Base-by-base conservation (phyloP, 2,329 filamentous ascomycete genomes). In the Periconia sp. region DNA sequence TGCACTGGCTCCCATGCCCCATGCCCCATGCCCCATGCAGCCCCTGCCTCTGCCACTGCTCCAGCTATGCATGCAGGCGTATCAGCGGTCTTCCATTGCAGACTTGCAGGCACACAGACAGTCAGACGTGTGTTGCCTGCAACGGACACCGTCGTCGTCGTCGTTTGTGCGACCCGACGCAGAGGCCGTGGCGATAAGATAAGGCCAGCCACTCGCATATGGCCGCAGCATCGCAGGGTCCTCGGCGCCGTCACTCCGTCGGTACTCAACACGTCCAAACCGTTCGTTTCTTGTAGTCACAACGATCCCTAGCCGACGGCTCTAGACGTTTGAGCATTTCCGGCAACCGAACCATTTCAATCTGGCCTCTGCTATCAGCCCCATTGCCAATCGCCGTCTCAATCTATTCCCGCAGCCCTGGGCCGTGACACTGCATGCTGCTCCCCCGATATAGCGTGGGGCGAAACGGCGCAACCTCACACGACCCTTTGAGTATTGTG, bases 241-340 rank as follows among this genome's bases (percentile, higher is more conserved):
- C 50, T 50, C 52, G 52, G 48, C 52, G 43, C 53, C 53, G 56
- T 63, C 61, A 63, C 59, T 24, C 46, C 44, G 39, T 45, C 46
- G 53, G 55, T 52, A 59, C 52, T 40, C 42, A 44, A 36, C 48
- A 16, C 24, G 36, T 45, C 47, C 35, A 32, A 50, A 47, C 43
- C 44, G 12, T n/a, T 18, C 41, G 46, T 60, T 63, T 60, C 40
- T 62, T 58, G 56, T 63, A 61, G 60, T 63, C 54, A 61, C 48
- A 22, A 30, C 17, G 13, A 28, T 26, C 18, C 2, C 26, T 31
- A 34, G 5, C 25, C 21, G 23, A 29, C n/a, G 11, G 12, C 8
- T 36, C 33, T 15, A 32, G 21, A 36, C 4, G 22, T 19, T 9
- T 11, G n/a, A 18, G 6, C 34, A 37, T 30, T 30, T 22, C 35